These are phyloP conservation scores for Talinum fruticosum DNA, from an alignment of 148 eudicot species.

Conservation along the genomic window DNA sequence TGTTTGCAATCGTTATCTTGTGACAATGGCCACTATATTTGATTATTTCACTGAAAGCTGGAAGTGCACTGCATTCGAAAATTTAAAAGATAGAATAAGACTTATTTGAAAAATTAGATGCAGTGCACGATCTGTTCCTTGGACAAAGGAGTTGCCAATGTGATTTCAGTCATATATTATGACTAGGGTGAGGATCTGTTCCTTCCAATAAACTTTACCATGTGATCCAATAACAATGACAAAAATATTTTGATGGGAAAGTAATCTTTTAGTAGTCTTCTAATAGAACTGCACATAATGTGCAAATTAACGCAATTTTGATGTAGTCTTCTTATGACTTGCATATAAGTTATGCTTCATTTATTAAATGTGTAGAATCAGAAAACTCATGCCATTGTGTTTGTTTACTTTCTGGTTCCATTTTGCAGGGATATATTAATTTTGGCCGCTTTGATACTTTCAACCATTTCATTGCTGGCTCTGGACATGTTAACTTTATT, in stretches of 20 bases:
- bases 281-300: background rate
- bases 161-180: background rate
- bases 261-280: background rate
- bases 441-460: constrained; percentile 77
- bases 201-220: background rate
- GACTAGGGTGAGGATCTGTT: background rate
- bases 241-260: background rate
- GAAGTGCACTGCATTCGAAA: background rate
- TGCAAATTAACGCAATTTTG: background rate
- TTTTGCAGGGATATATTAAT: constrained; percentile 73
- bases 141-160: background rate
- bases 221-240: background rate
- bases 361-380: background rate
- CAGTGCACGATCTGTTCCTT: background rate
- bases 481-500: constrained; percentile 59
- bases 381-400: background rate
- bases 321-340: constrained; percentile 1
- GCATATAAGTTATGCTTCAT: too few relatives aligned
- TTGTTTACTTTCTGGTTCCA: background rate
- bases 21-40: background rate
- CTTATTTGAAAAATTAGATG: background rate
- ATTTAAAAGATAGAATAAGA: background rate
- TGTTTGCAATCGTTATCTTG: background rate
- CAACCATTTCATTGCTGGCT: constrained; percentile 68
- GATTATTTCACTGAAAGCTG: too few relatives aligned